A percentile compares a stretch with the other conserved stretches of the same genome.
These are phyloP conservation scores for Penicillium sp. DNA, from an alignment of 2,329 filamentous ascomycete genomes.

Conservation along the genomic window DNA sequence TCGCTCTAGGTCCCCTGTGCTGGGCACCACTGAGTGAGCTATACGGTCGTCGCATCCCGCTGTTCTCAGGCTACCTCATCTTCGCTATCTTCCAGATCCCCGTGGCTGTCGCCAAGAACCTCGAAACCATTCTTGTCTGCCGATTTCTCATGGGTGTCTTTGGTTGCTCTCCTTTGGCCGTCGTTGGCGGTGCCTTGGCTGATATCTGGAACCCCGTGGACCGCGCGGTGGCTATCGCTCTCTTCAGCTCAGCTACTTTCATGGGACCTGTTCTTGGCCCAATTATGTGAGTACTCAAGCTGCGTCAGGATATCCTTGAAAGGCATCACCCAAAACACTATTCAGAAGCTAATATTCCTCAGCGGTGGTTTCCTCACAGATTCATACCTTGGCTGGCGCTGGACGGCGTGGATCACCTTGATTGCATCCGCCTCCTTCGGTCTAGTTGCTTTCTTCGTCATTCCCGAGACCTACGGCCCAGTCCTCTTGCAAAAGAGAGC, in stretches of 20 bases:
- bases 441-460: slow-evolving; percentile 36
- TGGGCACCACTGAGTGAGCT: slow-evolving; percentile 40
- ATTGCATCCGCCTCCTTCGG: slow-evolving; percentile 42
- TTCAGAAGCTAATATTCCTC: background rate
- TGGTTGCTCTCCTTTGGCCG: slow-evolving; percentile 43
- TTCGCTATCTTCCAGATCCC: slow-evolving; percentile 49
- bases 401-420: slow-evolving; percentile 50
- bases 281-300: slow-evolving; percentile 30
- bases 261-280: slow-evolving; percentile 44
- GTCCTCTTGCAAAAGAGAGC: slow-evolving; percentile 45
- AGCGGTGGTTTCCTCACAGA: slow-evolving; percentile 44
- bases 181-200: slow-evolving; percentile 43
- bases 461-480: slow-evolving; percentile 46
- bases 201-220: slow-evolving; percentile 45
- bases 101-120: slow-evolving; percentile 44
- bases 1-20: slow-evolving; percentile 33
- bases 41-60: slow-evolving; percentile 42
- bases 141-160: slow-evolving; percentile 48
- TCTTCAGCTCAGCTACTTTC: slow-evolving; percentile 43
- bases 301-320: too few relatives aligned
- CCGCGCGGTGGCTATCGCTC: slow-evolving; percentile 40
- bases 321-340: background rate
- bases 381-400: slow-evolving; percentile 48
- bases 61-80: slow-evolving; percentile 41
- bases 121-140: slow-evolving; percentile 46